Percentiles rank a stretch among this genome's conserved stretches.
phyloP scores from a whole-genome alignment of 257 asterid genomes.

The Fraxinus quadrangulata region DNA sequence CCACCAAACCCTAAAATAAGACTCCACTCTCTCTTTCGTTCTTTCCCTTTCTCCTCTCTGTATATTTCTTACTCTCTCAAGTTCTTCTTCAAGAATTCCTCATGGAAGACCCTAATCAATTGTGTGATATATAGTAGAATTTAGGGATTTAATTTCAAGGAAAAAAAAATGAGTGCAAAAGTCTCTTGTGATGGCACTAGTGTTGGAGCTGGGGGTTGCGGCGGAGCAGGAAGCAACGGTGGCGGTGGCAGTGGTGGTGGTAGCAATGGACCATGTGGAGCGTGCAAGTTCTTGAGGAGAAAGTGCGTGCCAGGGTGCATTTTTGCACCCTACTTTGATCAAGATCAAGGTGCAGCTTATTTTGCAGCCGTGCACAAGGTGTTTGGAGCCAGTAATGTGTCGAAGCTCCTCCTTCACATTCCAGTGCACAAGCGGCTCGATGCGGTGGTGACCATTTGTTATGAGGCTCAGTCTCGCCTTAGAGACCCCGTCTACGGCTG shows the following conservation, averaged over 20 bases:
- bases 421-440: slow-evolving; percentile 77
- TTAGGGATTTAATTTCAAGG: neutral
- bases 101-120: slow-evolving; percentile 36
- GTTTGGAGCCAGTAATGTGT: slow-evolving; percentile 96
- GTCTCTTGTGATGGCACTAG: slow-evolving; percentile 37
- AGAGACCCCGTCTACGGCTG: slow-evolving; percentile 92
- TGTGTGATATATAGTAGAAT: neutral
- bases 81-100: slow-evolving; percentile 4
- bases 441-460: slow-evolving; percentile 84
- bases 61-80: slow-evolving; percentile 2
- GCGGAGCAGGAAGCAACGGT: slow-evolving; percentile 29
- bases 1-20: slow-evolving; percentile 66
- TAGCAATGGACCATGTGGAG: slow-evolving; percentile 91
- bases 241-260: slow-evolving; percentile 39
- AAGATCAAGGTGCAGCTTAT: slow-evolving; percentile 96
- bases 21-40: slow-evolving; percentile 16
- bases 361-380: slow-evolving; percentile 98
- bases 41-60: slow-evolving; percentile 11
- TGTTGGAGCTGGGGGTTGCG: slow-evolving; percentile 29
- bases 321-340: slow-evolving; percentile 90
- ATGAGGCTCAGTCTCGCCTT: slow-evolving; percentile 91
- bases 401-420: slow-evolving; percentile 80
- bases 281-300: slow-evolving; percentile 95
- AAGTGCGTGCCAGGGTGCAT: slow-evolving; percentile 88
- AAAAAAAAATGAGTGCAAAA: slow-evolving; percentile 47